Evolutionary conservation across 192 early-diverging fungal species (phyloP).

Genomic region (Helicostylum pulchrum): DNA sequence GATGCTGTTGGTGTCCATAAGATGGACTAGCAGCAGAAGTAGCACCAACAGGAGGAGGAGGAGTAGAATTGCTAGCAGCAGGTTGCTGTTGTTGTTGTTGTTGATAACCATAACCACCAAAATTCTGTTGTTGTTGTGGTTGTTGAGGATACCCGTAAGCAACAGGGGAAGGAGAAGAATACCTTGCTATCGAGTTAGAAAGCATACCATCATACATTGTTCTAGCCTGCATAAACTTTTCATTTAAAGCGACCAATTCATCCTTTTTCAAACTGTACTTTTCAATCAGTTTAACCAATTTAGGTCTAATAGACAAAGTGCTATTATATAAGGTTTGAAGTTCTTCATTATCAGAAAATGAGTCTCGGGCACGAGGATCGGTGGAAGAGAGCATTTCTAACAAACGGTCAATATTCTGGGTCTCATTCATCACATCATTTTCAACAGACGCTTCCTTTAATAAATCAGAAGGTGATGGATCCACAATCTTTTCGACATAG

Average conservation of each 20-base stretch:
- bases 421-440: slow-evolving; percentile 65
- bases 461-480: slow-evolving; percentile 52
- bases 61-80: too few species aligned
- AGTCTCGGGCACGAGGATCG: slow-evolving; percentile 73
- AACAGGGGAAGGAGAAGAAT: slow-evolving; percentile 33
- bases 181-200: slow-evolving; percentile 60
- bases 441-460: slow-evolving; percentile 60
- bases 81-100: too few species aligned
- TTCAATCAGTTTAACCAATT: slow-evolving; percentile 83
- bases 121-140: too few species aligned
- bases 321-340: slow-evolving; percentile 79
- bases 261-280: slow-evolving; percentile 83
- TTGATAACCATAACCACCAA: too few species aligned
- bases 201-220: slow-evolving; percentile 73
- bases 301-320: slow-evolving; percentile 79
- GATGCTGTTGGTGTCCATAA: too few species aligned
- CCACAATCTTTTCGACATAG: slow-evolving; percentile 80
- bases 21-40: too few species aligned
- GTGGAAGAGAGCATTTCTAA: slow-evolving; percentile 68
- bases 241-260: slow-evolving; percentile 67
- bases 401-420: slow-evolving; percentile 73
- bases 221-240: slow-evolving; percentile 69
- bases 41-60: too few species aligned
- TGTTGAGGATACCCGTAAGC: slow-evolving; percentile 10
- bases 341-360: slow-evolving; percentile 84